Percentiles rank a stretch among this genome's conserved stretches.
phyloP scores from a whole-genome alignment of 1,284 basidiomycete genomes.

The Stereum hirsutum region DNA sequence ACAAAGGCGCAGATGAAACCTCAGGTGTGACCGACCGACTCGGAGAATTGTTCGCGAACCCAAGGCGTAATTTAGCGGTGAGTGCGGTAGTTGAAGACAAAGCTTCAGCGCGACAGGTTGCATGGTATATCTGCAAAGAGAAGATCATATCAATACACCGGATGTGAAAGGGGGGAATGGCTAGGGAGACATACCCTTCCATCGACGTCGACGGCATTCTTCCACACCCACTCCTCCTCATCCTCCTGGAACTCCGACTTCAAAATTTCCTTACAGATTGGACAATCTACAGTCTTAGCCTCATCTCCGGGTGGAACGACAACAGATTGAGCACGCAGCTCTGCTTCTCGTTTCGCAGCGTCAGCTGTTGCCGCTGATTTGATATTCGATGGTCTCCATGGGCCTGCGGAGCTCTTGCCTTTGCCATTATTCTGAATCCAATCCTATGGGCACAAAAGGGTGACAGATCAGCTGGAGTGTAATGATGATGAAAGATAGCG shows the following conservation, averaged over 20 bases:
- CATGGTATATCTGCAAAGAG: constrained; percentile 68
- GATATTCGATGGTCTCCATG: constrained; percentile 35
- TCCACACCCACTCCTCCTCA: constrained; percentile 99
- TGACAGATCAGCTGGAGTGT: constrained; percentile 7
- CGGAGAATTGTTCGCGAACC: constrained; percentile 46
- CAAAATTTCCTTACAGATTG: constrained; percentile 93
- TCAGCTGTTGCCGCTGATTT: constrained; percentile 60
- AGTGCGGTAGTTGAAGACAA: constrained; percentile 48
- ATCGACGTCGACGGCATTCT: constrained; percentile 80
- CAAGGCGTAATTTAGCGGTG: constrained; percentile 52
- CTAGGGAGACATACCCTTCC: constrained; percentile 54
- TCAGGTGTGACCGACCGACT: constrained; percentile 73
- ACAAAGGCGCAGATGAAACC: constrained; percentile 20
- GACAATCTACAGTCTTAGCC: constrained; percentile 75
- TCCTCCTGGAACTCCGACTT: constrained; percentile 93
- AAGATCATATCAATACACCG: constrained; percentile 6
- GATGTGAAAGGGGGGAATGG: background rate
- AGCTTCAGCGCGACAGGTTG: constrained; percentile 85
- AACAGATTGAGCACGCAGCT: constrained; percentile 73
- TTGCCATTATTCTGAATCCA: constrained; percentile 74
- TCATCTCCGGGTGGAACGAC: constrained; percentile 84
- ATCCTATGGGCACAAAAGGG: constrained; percentile 43
- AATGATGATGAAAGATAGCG: constrained; percentile 11
- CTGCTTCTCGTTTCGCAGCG: constrained; percentile 61
- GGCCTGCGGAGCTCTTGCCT: constrained; percentile 54